Percentiles rank a stretch among this genome's conserved stretches.
phyloP scores from a whole-genome alignment of 345 rosid genomes.

The Pseudoturritis turrita region DNA sequence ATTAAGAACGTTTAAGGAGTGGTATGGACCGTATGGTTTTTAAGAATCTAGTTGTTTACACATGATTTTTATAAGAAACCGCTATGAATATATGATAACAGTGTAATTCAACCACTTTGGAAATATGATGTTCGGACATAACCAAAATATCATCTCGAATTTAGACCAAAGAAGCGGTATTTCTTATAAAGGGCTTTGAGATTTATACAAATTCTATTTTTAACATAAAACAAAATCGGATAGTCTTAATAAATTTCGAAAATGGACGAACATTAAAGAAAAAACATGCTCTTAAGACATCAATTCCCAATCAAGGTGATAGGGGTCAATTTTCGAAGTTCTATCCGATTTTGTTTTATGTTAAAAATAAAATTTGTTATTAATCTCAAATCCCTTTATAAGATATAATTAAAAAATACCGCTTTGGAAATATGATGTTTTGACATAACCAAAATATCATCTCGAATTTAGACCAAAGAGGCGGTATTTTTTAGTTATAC shows the following conservation, averaged over 20 bases:
- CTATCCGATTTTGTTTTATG: too few relatives aligned
- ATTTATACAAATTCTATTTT: neutral
- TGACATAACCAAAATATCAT: neutral
- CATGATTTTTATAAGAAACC: neutral
- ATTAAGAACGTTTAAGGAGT: neutral
- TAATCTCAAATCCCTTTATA: too few relatives aligned
- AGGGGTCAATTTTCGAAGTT: too few relatives aligned
- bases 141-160: neutral
- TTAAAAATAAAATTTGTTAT: too few relatives aligned
- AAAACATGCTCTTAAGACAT: too few relatives aligned
- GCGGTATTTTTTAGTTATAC: too few relatives aligned
- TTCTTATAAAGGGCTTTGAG: too few relatives aligned
- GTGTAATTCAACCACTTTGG: neutral
- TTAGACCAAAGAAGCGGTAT: neutral
- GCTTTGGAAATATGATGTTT: neutral
- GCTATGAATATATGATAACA: neutral
- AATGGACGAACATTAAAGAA: neutral
- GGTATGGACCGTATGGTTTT: neutral
- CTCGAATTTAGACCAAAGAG: neutral
- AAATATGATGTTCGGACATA: neutral
- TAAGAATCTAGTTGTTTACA: neutral
- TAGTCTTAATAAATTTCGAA: neutral
- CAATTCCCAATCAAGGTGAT: too few relatives aligned
- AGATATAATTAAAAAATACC: too few relatives aligned
- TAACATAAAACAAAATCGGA: neutral